A percentile compares a stretch with the other conserved stretches of the same genome.
phyloP scores from a whole-genome alignment of 2,329 filamentous ascomycete species.

The Nothopassalora personata region DNA sequence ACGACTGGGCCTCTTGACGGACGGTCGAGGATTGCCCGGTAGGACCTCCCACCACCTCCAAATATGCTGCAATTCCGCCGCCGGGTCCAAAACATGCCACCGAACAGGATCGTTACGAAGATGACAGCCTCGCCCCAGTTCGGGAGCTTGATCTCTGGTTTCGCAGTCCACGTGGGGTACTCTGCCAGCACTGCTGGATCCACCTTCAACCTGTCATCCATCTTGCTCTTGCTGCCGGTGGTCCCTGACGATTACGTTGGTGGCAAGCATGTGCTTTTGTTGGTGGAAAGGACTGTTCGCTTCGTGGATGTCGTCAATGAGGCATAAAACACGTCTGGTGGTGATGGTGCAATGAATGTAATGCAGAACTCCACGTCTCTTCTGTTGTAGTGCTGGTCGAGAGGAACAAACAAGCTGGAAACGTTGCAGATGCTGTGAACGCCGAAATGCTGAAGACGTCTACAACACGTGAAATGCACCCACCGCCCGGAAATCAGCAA shows the following conservation, averaged over 20 bases:
- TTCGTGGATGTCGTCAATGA: neutral
- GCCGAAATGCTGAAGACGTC: neutral
- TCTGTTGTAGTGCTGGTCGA: neutral
- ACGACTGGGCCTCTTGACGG: neutral
- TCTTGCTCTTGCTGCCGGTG: neutral
- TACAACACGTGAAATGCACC: neutral
- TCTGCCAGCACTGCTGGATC: constrained; percentile 1
- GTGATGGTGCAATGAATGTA: neutral
- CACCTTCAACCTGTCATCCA: constrained; percentile 1
- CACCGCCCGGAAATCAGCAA: neutral
- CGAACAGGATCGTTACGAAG: constrained; percentile 47
- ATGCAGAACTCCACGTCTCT: neutral
- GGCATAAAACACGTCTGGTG: neutral
- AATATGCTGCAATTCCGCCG: constrained; percentile 40
- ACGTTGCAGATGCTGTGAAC: neutral
- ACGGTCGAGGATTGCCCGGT: constrained; percentile 33
- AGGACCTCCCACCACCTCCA: constrained; percentile 28
- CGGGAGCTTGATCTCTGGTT: constrained; percentile 16
- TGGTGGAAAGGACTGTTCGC: neutral
- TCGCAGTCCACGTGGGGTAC: constrained; percentile 15
- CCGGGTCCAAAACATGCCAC: constrained; percentile 46
- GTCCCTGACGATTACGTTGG: neutral
- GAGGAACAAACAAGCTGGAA: neutral
- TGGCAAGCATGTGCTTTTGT: neutral
- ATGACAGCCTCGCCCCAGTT: constrained; percentile 31